Evolutionary conservation across 225 moss, liverwort and hornwort species (phyloP).

Genomic region (Thuidium tamariscinum): DNA sequence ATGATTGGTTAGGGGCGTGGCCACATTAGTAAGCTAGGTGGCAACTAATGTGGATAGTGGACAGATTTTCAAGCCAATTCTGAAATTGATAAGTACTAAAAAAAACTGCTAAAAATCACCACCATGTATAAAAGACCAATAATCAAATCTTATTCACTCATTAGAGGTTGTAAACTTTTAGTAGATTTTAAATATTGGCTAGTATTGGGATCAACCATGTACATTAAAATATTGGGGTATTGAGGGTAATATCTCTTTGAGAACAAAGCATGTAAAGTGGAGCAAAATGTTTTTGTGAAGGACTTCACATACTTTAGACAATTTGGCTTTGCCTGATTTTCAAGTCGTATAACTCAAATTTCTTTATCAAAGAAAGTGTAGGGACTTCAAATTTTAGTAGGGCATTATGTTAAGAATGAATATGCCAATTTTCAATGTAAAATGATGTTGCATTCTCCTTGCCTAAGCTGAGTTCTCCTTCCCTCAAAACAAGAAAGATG

Average conservation of each 20-base stretch:
- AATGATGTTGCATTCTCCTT: neutral
- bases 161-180: neutral
- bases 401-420: neutral
- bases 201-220: no score
- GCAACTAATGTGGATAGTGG: neutral
- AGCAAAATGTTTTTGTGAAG: neutral
- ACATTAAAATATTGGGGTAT: no score
- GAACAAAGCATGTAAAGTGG: neutral
- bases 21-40: neutral
- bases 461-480: rapidly evolving
- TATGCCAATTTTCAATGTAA: neutral
- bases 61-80: no score
- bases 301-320: neutral
- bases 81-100: neutral
- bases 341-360: neutral
- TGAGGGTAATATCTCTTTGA: rapidly evolving
- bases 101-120: neutral
- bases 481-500: rapidly evolving
- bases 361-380: rapidly evolving
- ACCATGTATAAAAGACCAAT: no score
- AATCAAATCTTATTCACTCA: neutral
- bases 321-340: neutral
- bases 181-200: no score
- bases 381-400: neutral
- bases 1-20: neutral